Conservation (phyloP, 2,329 filamentous ascomycete genomes). For the Fonsecaea pedrosoi region DNA sequence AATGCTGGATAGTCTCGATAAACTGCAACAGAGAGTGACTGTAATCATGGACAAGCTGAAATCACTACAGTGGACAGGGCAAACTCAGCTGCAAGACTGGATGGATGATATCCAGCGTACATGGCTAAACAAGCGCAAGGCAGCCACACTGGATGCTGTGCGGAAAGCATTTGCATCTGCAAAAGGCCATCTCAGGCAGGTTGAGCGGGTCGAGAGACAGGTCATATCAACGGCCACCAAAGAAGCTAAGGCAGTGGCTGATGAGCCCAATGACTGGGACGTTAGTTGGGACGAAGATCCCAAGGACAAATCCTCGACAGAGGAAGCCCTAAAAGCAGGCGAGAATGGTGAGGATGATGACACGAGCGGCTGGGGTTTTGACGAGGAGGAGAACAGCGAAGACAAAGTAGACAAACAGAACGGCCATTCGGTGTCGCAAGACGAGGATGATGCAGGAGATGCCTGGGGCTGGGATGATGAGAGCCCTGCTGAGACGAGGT, state of each 20-base stretch:
- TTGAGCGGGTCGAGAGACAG: conserved; percentile 85
- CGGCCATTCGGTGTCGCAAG: conserved; percentile 36
- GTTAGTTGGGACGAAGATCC: conserved; percentile 73
- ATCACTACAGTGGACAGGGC: conserved; percentile 66
- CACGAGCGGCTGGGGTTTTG: conserved; percentile 58
- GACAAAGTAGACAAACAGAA: conserved; percentile 46
- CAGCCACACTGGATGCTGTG: conserved; percentile 76
- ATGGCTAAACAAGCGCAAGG: conserved; percentile 85
- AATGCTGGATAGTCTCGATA: conserved; percentile 74
- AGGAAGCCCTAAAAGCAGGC: neutral
- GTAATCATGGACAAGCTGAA: conserved; percentile 70
- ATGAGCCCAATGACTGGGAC: conserved; percentile 70
- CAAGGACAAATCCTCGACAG: conserved; percentile 7
- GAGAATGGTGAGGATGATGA: conserved; percentile 58
- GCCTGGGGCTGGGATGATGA: conserved; percentile 90
- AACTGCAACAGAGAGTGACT: conserved; percentile 68
- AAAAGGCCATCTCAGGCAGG: conserved; percentile 70
- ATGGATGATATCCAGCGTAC: conserved; percentile 77
- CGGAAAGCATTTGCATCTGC: conserved; percentile 72
- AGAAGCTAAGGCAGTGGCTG: conserved; percentile 50
- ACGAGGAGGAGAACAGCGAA: conserved; percentile 48
- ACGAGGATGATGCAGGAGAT: conserved; percentile 58
- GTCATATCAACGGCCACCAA: conserved; percentile 71
- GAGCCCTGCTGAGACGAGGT: conserved; percentile 48
- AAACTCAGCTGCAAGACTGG: conserved; percentile 75